phyloP scores from a whole-genome alignment of 768 basidiomycete species.

The Dacryopinax primogenitus region DNA sequence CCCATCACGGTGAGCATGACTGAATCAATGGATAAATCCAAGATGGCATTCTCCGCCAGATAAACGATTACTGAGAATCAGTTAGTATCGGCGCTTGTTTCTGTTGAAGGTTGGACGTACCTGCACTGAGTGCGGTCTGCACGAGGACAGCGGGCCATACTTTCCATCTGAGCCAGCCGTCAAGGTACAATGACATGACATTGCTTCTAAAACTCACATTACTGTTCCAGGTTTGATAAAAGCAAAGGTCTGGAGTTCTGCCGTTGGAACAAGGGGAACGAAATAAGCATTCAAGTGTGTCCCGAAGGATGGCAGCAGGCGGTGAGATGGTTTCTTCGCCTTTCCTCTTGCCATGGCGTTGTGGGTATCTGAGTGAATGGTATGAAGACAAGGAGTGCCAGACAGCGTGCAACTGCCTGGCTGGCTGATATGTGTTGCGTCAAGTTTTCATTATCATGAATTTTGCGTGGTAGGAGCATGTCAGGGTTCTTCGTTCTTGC shows the following conservation, averaged over 20 bases:
- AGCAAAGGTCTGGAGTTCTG: neutral
- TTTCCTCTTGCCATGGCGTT: neutral
- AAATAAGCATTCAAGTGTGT: neutral
- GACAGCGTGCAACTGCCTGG: neutral
- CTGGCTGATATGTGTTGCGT: neutral
- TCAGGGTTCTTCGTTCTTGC: neutral
- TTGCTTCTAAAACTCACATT: neutral
- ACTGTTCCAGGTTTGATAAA: neutral
- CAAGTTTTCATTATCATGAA: neutral
- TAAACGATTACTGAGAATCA: constrained; percentile 31
- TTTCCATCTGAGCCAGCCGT: constrained; percentile 33
- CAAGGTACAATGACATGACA: neutral
- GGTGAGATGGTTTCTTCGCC: neutral
- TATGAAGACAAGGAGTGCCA: neutral
- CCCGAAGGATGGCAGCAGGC: neutral
- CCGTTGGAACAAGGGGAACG: neutral
- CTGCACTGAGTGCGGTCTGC: constrained; percentile 45
- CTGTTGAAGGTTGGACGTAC: constrained; percentile 22
- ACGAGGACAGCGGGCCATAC: constrained; percentile 58
- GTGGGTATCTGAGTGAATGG: neutral
- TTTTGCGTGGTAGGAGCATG: neutral
- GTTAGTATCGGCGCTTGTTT: neutral
- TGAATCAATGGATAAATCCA: constrained; percentile 38
- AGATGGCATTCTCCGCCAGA: constrained; percentile 31
- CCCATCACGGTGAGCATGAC: constrained; percentile 53